These are phyloP conservation scores for Tylopilus sp. DNA, from an alignment of 768 basidiomycete species.

Conservation along the genomic window DNA sequence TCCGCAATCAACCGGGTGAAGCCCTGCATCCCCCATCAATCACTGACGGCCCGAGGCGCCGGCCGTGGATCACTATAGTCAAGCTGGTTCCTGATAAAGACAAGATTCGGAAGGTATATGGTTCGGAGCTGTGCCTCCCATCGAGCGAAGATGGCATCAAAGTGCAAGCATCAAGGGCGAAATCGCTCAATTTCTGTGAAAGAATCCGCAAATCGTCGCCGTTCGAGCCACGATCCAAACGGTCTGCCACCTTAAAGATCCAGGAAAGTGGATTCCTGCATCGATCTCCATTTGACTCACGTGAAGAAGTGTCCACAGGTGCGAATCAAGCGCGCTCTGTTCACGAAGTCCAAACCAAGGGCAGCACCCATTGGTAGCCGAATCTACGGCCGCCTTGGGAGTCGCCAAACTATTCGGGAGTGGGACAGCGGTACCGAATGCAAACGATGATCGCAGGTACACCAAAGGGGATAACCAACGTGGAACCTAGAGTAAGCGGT, in stretches of 20 bases:
- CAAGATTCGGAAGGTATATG: background rate
- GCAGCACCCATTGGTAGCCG: background rate
- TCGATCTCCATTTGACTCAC: background rate
- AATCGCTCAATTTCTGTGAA: background rate
- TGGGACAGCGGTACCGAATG: background rate
- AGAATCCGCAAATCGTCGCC: background rate
- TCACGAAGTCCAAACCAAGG: slow-evolving; percentile 1
- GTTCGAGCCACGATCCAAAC: background rate
- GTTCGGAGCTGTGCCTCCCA: background rate
- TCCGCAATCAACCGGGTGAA: background rate
- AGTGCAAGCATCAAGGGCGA: background rate
- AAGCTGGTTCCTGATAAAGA: background rate
- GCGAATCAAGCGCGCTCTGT: background rate
- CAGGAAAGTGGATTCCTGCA: background rate
- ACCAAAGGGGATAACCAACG: slow-evolving; percentile 1
- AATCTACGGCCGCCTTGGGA: background rate
- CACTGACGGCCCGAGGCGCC: background rate
- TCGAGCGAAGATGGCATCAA: background rate
- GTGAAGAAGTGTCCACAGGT: background rate
- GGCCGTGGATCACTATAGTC: background rate
- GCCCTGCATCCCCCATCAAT: background rate
- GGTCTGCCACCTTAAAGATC: background rate
- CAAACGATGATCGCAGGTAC: background rate
- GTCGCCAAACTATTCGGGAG: background rate
- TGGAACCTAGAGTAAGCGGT: background rate